Evolutionary conservation across 139 green algal species (phyloP).

Genomic region (Volvox reticuliferus): DNA sequence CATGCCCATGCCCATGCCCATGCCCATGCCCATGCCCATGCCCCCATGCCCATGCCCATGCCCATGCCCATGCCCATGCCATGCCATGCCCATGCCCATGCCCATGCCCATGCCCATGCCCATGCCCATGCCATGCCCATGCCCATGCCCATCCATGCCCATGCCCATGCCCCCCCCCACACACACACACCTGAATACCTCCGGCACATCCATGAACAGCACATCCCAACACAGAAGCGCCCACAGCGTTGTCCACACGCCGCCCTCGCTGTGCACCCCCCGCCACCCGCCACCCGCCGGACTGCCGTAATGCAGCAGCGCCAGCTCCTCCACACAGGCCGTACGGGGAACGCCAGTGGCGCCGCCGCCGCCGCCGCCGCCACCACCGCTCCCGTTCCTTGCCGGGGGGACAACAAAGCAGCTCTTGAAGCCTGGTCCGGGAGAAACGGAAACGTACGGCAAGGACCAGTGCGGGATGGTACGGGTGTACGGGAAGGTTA

Average conservation of each 20-base stretch:
- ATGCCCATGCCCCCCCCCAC: background rate
- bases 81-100: too few species aligned
- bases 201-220: constrained; percentile 68
- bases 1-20: too few species aligned
- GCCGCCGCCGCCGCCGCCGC: background rate
- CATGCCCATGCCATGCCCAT: too few species aligned
- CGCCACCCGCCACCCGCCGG: constrained; percentile 78
- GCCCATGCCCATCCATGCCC: constrained; percentile 16
- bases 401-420: constrained; percentile 3
- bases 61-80: too few species aligned
- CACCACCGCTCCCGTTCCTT: background rate
- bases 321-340: constrained; percentile 81
- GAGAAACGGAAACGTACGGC: too few species aligned
- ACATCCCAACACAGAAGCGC: constrained; percentile 78
- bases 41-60: too few species aligned
- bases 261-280: constrained; percentile 83
- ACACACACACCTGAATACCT: constrained; percentile 73
- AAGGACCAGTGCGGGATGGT: too few species aligned
- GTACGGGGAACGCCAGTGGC: too few species aligned
- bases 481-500: too few species aligned
- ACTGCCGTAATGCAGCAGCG: constrained; percentile 85
- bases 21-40: too few species aligned
- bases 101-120: too few species aligned
- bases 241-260: constrained; percentile 88
- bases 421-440: constrained; percentile 25